These are phyloP conservation scores for Hypoxylon sp. DNA, from an alignment of 2,329 filamentous ascomycete genomes.

Conservation along the genomic window DNA sequence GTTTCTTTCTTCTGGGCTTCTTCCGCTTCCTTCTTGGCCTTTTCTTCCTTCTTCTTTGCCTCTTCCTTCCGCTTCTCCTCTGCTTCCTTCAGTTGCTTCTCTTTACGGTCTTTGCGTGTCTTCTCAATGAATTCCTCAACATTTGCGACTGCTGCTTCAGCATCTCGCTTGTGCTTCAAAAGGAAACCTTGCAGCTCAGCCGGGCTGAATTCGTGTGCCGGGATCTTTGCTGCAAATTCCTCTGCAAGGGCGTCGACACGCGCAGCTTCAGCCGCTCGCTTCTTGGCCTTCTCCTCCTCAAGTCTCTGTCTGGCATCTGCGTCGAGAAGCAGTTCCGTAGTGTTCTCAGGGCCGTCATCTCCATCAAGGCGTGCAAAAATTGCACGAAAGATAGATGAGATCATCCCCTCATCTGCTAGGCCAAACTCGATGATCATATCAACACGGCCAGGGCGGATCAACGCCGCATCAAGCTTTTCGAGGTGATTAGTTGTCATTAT, in stretches of 20 bases:
- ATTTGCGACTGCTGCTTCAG: slow-evolving; percentile 63
- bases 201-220: slow-evolving; percentile 69
- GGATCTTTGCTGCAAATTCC: slow-evolving; percentile 66
- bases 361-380: slow-evolving; percentile 69
- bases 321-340: slow-evolving; percentile 47
- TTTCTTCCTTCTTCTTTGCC: slow-evolving; percentile 59
- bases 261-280: slow-evolving; percentile 56
- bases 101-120: slow-evolving; percentile 60
- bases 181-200: slow-evolving; percentile 73
- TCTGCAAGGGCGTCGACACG: slow-evolving; percentile 63
- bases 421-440: slow-evolving; percentile 73
- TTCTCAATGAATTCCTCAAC: slow-evolving; percentile 66
- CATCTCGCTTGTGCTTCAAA: slow-evolving; percentile 68
- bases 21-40: slow-evolving; percentile 48
- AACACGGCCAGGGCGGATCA: slow-evolving; percentile 74
- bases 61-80: slow-evolving; percentile 53
- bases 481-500: slow-evolving; percentile 77
- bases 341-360: slow-evolving; percentile 57
- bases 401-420: slow-evolving; percentile 68
- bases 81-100: slow-evolving; percentile 54
- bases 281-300: slow-evolving; percentile 52
- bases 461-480: slow-evolving; percentile 72
- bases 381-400: slow-evolving; percentile 68
- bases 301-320: slow-evolving; percentile 52
- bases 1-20: slow-evolving; percentile 41